A percentile compares a stretch with the other conserved stretches of the same genome.
Evolutionary conservation across 2,329 filamentous ascomycete genomes (phyloP).

Genomic region (Gremmenia infestans): DNA sequence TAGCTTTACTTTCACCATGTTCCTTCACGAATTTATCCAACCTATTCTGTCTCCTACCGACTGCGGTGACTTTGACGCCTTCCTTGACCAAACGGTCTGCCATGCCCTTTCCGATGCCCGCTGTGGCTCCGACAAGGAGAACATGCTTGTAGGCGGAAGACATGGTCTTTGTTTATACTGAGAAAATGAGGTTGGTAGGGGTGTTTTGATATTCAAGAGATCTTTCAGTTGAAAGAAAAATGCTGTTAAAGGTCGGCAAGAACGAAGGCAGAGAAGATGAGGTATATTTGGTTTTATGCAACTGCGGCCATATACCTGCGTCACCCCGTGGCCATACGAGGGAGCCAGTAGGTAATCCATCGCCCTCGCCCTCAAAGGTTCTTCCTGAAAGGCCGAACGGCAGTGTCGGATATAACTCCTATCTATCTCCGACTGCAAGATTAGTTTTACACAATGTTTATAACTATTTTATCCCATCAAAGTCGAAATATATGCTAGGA

Average conservation of each 20-base stretch:
- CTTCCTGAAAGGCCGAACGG: too few relatives aligned
- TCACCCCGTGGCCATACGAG: too few relatives aligned
- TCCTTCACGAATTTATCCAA: conserved; percentile 44
- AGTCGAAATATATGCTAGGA: too few relatives aligned
- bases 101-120: conserved; percentile 47
- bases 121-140: conserved; percentile 50
- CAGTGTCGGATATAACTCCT: too few relatives aligned
- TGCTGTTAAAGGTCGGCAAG: not conserved
- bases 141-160: conserved; percentile 50
- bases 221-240: not conserved
- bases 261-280: too few relatives aligned
- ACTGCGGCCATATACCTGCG: too few relatives aligned
- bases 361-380: too few relatives aligned
- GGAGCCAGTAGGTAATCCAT: too few relatives aligned
- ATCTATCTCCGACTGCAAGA: too few relatives aligned
- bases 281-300: too few relatives aligned
- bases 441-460: too few relatives aligned
- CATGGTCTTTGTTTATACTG: conserved; percentile 33
- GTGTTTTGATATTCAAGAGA: not conserved
- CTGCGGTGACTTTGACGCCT: conserved; percentile 46
- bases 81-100: conserved; percentile 39
- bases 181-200: not conserved
- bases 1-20: conserved; percentile 39
- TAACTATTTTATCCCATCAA: too few relatives aligned
- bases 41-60: conserved; percentile 48